Conservation (phyloP, 2,329 filamentous ascomycete species). For the Ploettnerulaceae sp. region DNA sequence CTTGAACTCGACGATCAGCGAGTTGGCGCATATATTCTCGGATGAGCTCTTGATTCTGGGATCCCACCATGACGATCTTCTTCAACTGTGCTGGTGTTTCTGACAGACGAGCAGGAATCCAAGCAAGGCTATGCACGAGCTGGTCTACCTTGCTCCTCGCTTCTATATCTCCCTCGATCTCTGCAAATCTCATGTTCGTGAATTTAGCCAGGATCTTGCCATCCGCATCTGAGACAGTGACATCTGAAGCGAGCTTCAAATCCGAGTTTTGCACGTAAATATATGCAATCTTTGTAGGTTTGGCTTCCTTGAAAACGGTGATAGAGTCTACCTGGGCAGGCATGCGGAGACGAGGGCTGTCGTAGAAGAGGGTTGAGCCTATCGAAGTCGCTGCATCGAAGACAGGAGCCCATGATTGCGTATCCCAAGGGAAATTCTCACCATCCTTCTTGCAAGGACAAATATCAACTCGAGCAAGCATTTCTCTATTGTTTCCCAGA, state of each 20-base stretch:
- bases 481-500: conserved; percentile 36
- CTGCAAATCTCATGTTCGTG: conserved; percentile 37
- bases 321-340: conserved; percentile 33
- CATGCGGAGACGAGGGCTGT: conserved; percentile 37
- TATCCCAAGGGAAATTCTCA: conserved; percentile 27
- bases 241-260: conserved; percentile 26
- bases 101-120: conserved; percentile 35
- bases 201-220: conserved; percentile 35
- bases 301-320: conserved; percentile 27
- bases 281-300: conserved; percentile 16
- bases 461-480: conserved; percentile 39
- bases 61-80: background rate
- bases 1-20: background rate
- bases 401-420: conserved; percentile 37
- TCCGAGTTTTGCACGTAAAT: conserved; percentile 28
- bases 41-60: background rate
- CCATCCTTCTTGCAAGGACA: conserved; percentile 24
- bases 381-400: conserved; percentile 41
- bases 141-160: conserved; percentile 19
- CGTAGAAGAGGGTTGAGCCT: conserved; percentile 39
- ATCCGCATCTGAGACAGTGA: conserved; percentile 28
- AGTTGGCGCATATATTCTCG: background rate
- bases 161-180: conserved; percentile 35
- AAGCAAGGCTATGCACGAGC: conserved; percentile 37
- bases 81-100: conserved; percentile 16